A percentile compares a stretch with the other conserved stretches of the same genome.
phyloP scores from a whole-genome alignment of 202 grass and related monocot genomes.

The Musa balbisiana region DNA sequence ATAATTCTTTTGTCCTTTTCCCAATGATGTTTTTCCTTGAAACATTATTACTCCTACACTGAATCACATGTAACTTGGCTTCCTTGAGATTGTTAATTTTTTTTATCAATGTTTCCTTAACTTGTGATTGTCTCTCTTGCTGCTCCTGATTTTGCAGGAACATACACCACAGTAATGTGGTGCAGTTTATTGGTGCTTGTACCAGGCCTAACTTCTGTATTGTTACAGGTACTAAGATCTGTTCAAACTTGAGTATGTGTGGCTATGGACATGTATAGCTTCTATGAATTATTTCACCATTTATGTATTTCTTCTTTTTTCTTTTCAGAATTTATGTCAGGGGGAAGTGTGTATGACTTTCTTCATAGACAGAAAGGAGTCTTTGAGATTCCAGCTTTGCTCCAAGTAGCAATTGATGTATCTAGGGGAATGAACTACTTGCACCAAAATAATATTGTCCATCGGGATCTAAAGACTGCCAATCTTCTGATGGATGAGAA shows the following conservation, averaged over 20 bases:
- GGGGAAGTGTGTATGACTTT: slow-evolving; percentile 76
- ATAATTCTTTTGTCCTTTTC: not conserved
- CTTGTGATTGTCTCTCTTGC: not conserved
- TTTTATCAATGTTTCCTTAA: not conserved
- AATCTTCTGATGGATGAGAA: slow-evolving; percentile 99
- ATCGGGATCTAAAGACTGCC: slow-evolving; percentile 79
- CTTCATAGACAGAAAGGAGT: slow-evolving; percentile 53
- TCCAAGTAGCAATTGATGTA: slow-evolving; percentile 60
- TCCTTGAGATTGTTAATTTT: not conserved
- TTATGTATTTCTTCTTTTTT: slow-evolving; percentile 29
- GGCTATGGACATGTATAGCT: not conserved
- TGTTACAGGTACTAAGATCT: slow-evolving; percentile 58
- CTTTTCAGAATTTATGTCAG: slow-evolving; percentile 74
- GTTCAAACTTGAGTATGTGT: not conserved
- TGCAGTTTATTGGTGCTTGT: slow-evolving; percentile 83
- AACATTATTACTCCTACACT: too few species aligned
- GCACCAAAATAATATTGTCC: slow-evolving; percentile 89
- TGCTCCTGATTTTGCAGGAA: slow-evolving; percentile 43
- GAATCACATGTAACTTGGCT: not conserved
- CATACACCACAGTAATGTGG: slow-evolving; percentile 77
- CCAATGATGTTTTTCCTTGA: not conserved
- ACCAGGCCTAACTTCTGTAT: slow-evolving; percentile 76
- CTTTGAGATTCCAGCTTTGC: slow-evolving; percentile 66
- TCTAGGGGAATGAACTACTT: slow-evolving; percentile 92
- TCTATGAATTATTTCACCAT: slow-evolving; percentile 27